phyloP scores from a whole-genome alignment of 1,284 basidiomycete genomes.

The Volvariella volvacea region DNA sequence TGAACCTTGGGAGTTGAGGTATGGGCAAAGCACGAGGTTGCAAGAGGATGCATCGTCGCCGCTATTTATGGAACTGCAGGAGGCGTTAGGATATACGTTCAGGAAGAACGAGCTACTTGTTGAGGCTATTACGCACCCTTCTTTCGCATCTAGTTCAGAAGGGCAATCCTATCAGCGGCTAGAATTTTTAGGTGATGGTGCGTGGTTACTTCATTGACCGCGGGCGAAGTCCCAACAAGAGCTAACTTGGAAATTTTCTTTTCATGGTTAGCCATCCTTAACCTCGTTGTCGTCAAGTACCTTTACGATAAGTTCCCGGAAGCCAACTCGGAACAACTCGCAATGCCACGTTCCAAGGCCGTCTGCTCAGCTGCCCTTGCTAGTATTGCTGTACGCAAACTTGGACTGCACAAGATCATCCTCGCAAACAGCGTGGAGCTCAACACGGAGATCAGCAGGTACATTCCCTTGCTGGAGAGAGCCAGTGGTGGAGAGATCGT shows the following conservation, averaged over 20 bases:
- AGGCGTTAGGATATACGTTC: conserved; percentile 65
- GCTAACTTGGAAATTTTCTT: conserved; percentile 10
- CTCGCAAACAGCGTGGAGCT: conserved; percentile 68
- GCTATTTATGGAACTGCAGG: conserved; percentile 53
- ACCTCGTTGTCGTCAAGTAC: conserved; percentile 68
- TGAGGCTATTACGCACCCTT: conserved; percentile 79
- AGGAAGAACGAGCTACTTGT: conserved; percentile 52
- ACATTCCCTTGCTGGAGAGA: conserved; percentile 50
- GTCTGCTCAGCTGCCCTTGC: conserved; percentile 74
- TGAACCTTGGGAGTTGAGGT: conserved; percentile 54
- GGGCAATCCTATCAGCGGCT: conserved; percentile 73
- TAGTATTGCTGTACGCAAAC: conserved; percentile 54
- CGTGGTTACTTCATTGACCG: conserved; percentile 18
- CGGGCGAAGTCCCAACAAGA: conserved; percentile 1
- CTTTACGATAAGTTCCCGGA: conserved; percentile 62
- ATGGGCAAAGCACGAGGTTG: conserved; percentile 17
- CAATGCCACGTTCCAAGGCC: conserved; percentile 60
- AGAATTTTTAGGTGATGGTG: conserved; percentile 84
- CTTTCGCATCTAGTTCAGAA: conserved; percentile 45
- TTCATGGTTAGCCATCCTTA: conserved; percentile 53
- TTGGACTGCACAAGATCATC: conserved; percentile 65
- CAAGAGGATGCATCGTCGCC: conserved; percentile 26
- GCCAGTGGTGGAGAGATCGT: conserved; percentile 57
- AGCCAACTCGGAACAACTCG: conserved; percentile 70
- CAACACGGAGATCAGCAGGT: conserved; percentile 52